These are phyloP conservation scores for Cicer bijugum DNA, from an alignment of 306 rosid species.

Conservation along the genomic window DNA sequence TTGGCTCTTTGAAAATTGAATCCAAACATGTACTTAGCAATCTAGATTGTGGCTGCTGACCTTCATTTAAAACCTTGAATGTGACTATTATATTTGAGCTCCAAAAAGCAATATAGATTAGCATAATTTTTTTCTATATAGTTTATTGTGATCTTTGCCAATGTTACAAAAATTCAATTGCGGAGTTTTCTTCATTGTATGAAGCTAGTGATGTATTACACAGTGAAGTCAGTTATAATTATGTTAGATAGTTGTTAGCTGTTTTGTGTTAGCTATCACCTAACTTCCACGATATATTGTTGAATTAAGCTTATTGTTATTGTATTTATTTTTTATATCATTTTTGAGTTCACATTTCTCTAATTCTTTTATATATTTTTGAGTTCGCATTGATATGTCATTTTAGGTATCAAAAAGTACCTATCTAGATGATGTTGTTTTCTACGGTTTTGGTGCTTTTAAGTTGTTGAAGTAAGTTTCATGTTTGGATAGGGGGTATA, in stretches of 20 bases:
- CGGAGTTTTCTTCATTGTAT: conserved; percentile 28
- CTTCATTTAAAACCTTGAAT: not conserved
- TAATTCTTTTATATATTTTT: not conserved
- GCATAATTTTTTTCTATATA: not conserved
- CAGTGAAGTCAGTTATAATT: not conserved
- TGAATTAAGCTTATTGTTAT: not conserved
- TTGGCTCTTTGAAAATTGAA: too few relatives aligned
- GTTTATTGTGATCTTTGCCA: conserved; percentile 38
- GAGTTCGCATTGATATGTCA: not conserved
- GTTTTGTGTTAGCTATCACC: not conserved
- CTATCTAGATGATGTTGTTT: conserved; percentile 1
- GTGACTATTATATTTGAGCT: not conserved
- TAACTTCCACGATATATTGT: not conserved
- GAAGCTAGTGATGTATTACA: conserved; percentile 10
- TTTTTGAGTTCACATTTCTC: not conserved
- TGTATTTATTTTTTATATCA: not conserved
- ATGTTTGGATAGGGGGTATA: not conserved
- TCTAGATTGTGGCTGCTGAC: not conserved
- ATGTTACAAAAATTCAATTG: not conserved
- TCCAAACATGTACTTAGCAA: not conserved
- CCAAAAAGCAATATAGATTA: not conserved
- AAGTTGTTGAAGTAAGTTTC: conserved; percentile 19
- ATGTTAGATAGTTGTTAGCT: not conserved
- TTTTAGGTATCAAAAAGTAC: conserved; percentile 3
- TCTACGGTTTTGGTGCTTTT: conserved; percentile 26